Percentiles rank a stretch among this genome's conserved stretches.
Conservation (phyloP, 106 monocot species). For the Acanthochlamys bracteata region DNA sequence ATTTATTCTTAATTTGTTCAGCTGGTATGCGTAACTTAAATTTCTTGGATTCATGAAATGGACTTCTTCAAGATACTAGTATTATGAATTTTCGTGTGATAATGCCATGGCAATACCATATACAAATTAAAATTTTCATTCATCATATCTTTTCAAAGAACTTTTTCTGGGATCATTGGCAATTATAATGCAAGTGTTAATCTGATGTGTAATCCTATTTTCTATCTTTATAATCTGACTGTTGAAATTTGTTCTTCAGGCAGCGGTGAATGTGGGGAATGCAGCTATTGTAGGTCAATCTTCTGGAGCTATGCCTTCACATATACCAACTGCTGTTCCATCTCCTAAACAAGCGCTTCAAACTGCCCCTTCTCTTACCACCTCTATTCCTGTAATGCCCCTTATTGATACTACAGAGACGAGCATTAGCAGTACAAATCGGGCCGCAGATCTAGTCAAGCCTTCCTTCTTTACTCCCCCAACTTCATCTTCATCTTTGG, state of each 20-base stretch:
- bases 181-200: no score
- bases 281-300: constrained; percentile 18
- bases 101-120: no score
- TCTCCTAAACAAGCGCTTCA: constrained; percentile 21
- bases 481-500: constrained; percentile 34
- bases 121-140: no score
- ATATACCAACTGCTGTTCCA: constrained; percentile 24
- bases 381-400: constrained; percentile 27
- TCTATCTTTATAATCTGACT: not conserved
- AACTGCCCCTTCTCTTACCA: constrained; percentile 13
- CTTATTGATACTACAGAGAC: constrained; percentile 29
- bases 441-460: constrained; percentile 46
- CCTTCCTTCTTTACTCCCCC: constrained; percentile 64
- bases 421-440: constrained; percentile 4
- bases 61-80: no score
- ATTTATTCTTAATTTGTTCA: not conserved
- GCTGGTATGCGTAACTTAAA: no score
- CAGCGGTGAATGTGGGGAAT: constrained; percentile 37
- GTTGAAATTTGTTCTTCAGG: constrained; percentile 22
- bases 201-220: not conserved
- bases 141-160: no score
- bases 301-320: constrained; percentile 17
- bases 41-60: no score
- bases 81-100: no score
- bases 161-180: no score